Evolutionary conservation across 163 green algal genomes (phyloP).

Genomic region (Chloromonas sp.): DNA sequence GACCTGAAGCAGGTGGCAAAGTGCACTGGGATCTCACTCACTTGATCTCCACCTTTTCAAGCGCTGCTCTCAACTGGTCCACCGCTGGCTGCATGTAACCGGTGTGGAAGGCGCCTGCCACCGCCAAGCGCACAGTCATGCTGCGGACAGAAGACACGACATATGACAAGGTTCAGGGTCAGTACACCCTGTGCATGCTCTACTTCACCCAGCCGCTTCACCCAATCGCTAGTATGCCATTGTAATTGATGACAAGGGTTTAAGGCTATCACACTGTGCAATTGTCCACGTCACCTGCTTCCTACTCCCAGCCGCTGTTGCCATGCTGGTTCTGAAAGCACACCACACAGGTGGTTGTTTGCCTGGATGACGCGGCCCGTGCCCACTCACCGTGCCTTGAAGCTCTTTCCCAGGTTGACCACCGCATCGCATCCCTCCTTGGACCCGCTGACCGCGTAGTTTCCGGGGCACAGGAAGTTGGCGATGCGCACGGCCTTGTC

Average conservation of each 20-base stretch:
- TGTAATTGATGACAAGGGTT: no score
- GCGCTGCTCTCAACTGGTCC: constrained; percentile 75
- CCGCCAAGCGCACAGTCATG: constrained; percentile 81
- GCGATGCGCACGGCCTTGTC: constrained; percentile 86
- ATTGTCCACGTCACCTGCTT: no score
- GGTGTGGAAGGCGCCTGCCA: constrained; percentile 98
- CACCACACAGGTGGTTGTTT: no score
- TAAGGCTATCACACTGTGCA: no score
- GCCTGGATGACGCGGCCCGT: no score
- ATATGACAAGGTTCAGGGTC: not conserved
- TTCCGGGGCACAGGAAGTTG: constrained; percentile 96
- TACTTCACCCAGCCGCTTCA: no score
- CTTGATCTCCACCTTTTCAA: constrained; percentile 45
- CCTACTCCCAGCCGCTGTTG: no score
- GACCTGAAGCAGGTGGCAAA: no score
- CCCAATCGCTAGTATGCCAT: no score
- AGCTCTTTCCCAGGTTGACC: constrained; percentile 83
- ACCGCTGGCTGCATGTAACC: constrained; percentile 89
- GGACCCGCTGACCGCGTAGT: constrained; percentile 93
- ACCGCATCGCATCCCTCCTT: constrained; percentile 82
- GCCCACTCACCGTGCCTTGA: constrained; percentile 48
- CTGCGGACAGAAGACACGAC: constrained; percentile 18
- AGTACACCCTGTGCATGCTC: no score
- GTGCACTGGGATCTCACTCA: not conserved
- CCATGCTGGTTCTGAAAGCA: no score